A percentile compares a stretch with the other conserved stretches of the same genome.
Conservation (phyloP, 2,329 filamentous ascomycete genomes). For the Acephala macrosclerotiorum region DNA sequence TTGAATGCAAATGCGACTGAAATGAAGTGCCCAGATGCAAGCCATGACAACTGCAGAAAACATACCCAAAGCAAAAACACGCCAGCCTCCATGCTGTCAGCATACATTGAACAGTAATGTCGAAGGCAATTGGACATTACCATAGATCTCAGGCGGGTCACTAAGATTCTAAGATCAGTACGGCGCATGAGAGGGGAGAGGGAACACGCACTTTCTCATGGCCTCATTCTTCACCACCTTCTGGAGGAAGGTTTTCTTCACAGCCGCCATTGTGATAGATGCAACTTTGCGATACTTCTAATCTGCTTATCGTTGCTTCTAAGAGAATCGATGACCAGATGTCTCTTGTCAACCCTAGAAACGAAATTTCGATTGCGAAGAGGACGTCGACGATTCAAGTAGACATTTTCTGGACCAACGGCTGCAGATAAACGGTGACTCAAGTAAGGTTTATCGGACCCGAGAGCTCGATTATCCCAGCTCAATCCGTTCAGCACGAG, state of each 20-base stretch:
- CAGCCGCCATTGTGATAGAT: constrained; percentile 9
- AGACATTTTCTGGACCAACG: constrained; percentile 2
- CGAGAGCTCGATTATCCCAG: constrained; percentile 1
- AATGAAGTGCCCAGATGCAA: not conserved
- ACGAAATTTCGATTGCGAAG: not conserved
- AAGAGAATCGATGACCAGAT: not conserved
- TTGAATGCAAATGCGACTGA: not conserved
- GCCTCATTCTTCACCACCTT: constrained; percentile 65
- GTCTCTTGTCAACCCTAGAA: not conserved
- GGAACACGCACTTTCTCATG: constrained; percentile 57
- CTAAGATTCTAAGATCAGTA: constrained; percentile 17
- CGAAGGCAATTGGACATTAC: constrained; percentile 18
- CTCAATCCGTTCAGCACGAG: not conserved
- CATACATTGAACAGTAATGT: not conserved
- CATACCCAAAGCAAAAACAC: constrained; percentile 50
- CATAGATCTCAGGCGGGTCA: constrained; percentile 41
- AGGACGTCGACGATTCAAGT: not conserved
- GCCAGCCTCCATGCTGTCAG: constrained; percentile 63
- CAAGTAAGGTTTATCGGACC: not conserved
- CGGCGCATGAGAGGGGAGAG: not conserved
- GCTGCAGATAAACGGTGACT: not conserved
- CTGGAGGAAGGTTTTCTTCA: constrained; percentile 41
- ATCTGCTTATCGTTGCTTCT: not conserved
- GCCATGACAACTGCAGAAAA: not conserved
- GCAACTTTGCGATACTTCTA: not conserved